These are phyloP conservation scores for Teunomyces kruisii DNA, from an alignment of 805 yeast species.

Conservation along the genomic window DNA sequence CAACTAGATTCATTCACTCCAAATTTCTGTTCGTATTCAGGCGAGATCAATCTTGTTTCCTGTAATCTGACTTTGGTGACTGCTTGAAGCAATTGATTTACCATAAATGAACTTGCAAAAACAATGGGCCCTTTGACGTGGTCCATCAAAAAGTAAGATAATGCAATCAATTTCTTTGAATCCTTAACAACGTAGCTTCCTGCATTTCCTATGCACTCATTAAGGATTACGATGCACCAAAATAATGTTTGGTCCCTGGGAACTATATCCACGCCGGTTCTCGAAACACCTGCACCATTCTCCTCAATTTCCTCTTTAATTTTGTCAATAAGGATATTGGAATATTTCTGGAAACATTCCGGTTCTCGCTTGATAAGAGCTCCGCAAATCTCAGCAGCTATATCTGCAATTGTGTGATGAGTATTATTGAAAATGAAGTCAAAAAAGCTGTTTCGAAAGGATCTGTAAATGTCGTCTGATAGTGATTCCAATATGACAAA, in stretches of 20 bases:
- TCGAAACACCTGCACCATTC: conserved; percentile 76
- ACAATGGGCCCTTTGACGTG: conserved; percentile 65
- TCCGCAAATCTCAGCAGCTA: conserved; percentile 72
- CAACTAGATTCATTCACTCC: conserved; percentile 55
- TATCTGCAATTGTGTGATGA: conserved; percentile 58
- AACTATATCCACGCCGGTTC: conserved; percentile 63
- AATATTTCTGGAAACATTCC: conserved; percentile 40
- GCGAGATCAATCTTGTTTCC: conserved; percentile 56
- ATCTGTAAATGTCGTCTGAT: conserved; percentile 53
- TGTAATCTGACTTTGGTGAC: conserved; percentile 58
- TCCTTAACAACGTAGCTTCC: conserved; percentile 48
- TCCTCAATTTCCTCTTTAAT: conserved; percentile 67
- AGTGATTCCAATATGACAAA: conserved; percentile 50
- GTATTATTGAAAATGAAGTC: conserved; percentile 62
- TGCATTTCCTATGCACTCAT: conserved; percentile 70
- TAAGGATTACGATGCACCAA: conserved; percentile 67
- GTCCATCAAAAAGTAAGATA: conserved; percentile 46
- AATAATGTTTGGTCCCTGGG: conserved; percentile 78
- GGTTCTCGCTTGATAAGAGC: conserved; percentile 69
- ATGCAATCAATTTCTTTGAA: conserved; percentile 44
- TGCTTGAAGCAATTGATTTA: conserved; percentile 66
- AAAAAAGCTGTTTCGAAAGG: conserved; percentile 47
- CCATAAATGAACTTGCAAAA: conserved; percentile 56
- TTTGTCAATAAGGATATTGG: conserved; percentile 45
- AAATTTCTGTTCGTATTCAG: conserved; percentile 36